Evolutionary conservation across 1,139 yeast species (phyloP), one percentile per base, ranked within the genome.

Genomic region (Wickerhamiella infanticola): DNA sequence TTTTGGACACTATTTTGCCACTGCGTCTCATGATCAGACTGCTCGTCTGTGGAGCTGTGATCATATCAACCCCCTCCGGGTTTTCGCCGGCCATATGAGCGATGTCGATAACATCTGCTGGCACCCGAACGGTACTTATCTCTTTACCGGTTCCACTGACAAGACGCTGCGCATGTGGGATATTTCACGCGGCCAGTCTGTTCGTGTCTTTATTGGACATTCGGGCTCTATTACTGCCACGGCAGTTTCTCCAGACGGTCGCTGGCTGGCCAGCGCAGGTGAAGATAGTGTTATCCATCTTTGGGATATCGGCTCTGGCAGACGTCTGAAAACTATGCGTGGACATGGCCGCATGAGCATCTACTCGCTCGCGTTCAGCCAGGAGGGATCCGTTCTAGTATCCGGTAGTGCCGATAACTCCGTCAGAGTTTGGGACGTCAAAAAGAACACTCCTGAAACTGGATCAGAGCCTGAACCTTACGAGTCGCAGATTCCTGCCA

Each of bases 131-230:
- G 86, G 95, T 23, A 81, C 88, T 44, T 90, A 93, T 59, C 79
- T 90, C 5, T 80, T 90, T 56, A 88, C 98, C 0, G 98, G 98
- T 1, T 85, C 95, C 4, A 77, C 90, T 50, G 99, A 93, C 65
- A 84, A 85, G 66, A 85, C 97, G 0, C 81, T 94, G 59, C 73
- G 98, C 54, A 84, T 93, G 96, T 93, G 99, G 99, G 98, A 93
- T 63, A 78, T 93, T 35, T 77, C 80, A 44, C 75, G 79, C 40
- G 99, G 98, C 37, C 80, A 77, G 54, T 79, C 94, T 40, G 97
- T 88, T 13, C 75, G 98, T 52, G 79, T 90, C n/a, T 90, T 93
- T 61, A 77, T 85, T 64, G 97, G 97, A 1, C 97, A 90, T 58
- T 79, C 93, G 1, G 90, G 90, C 13, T 81, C 96, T 1, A 75